phyloP scores from a whole-genome alignment of 345 rosid genomes.

The Eucalyptus sp. region DNA sequence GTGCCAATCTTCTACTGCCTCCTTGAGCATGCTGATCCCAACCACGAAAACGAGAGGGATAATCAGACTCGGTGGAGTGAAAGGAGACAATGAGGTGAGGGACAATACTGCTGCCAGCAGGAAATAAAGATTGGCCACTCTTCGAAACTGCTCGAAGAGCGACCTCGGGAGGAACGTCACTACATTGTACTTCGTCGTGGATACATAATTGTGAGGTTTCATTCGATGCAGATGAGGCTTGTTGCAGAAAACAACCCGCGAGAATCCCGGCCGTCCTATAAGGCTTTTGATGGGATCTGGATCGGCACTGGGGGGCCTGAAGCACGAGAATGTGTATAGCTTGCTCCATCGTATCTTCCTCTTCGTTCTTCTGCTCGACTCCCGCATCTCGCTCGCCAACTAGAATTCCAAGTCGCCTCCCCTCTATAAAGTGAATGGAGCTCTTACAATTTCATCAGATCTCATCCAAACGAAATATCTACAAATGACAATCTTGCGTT shows the following conservation, averaged over 20 bases:
- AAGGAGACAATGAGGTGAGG: constrained; percentile 34
- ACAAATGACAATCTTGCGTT: background rate
- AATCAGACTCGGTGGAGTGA: constrained; percentile 35
- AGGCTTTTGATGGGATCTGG: constrained; percentile 1
- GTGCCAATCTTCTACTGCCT: constrained; percentile 72
- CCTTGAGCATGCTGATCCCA: constrained; percentile 66
- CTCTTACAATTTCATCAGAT: background rate
- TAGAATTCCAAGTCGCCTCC: background rate
- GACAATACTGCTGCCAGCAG: constrained; percentile 51
- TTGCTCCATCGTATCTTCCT: constrained; percentile 35
- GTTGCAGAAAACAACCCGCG: constrained; percentile 49
- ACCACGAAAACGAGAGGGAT: constrained; percentile 56
- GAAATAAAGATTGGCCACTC: constrained; percentile 72
- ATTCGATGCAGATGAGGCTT: constrained; percentile 26
- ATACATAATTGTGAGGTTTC: constrained; percentile 42
- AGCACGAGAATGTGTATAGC: constrained; percentile 34
- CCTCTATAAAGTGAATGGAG: background rate
- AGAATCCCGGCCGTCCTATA: constrained; percentile 27
- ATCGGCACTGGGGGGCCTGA: background rate
- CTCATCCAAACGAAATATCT: background rate
- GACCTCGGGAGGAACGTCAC: constrained; percentile 57
- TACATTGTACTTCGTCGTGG: constrained; percentile 54
- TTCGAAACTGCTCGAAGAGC: constrained; percentile 69
- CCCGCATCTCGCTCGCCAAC: background rate
- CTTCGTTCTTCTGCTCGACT: constrained; percentile 5